Evolutionary conservation across 2,329 filamentous ascomycete genomes (phyloP).

Genomic region (Scytalidium sp.): DNA sequence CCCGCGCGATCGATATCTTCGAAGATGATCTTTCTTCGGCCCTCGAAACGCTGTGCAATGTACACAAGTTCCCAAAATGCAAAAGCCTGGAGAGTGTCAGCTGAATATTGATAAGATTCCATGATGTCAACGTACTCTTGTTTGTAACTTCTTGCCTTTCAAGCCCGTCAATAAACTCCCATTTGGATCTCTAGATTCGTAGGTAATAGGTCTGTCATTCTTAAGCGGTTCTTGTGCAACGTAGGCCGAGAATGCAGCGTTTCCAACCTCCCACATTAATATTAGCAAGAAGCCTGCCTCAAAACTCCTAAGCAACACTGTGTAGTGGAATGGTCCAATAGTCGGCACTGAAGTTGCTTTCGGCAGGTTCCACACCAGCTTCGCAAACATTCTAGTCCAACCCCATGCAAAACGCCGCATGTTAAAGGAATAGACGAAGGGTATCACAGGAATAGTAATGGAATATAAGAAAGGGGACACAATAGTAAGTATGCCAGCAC

Average conservation of each 20-base stretch:
- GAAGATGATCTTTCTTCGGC: slow-evolving; percentile 79
- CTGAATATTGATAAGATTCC: not conserved
- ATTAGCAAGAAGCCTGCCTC: slow-evolving; percentile 65
- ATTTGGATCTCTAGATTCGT: slow-evolving; percentile 86
- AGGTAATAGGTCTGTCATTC: slow-evolving; percentile 77
- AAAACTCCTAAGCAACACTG: slow-evolving; percentile 52
- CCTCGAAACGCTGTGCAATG: slow-evolving; percentile 71
- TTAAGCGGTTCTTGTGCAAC: slow-evolving; percentile 80
- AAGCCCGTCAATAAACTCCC: slow-evolving; percentile 83
- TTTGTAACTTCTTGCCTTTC: slow-evolving; percentile 76
- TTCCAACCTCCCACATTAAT: slow-evolving; percentile 73
- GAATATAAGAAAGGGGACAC: slow-evolving; percentile 33
- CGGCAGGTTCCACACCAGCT: slow-evolving; percentile 72
- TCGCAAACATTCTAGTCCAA: slow-evolving; percentile 66
- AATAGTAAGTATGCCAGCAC: slow-evolving; percentile 37
- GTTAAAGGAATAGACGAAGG: slow-evolving; percentile 59
- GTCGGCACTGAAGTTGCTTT: slow-evolving; percentile 62
- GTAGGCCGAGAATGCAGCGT: slow-evolving; percentile 75
- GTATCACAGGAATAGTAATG: slow-evolving; percentile 37
- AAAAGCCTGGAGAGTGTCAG: slow-evolving; percentile 55
- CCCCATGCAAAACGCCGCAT: slow-evolving; percentile 65
- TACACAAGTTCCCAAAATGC: slow-evolving; percentile 88
- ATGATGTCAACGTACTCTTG: slow-evolving; percentile 52
- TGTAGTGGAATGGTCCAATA: slow-evolving; percentile 55
- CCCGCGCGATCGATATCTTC: slow-evolving; percentile 81